phyloP scores from a whole-genome alignment of 2,329 filamentous ascomycete species.

The Lasiodiplodia hormozganensis region DNA sequence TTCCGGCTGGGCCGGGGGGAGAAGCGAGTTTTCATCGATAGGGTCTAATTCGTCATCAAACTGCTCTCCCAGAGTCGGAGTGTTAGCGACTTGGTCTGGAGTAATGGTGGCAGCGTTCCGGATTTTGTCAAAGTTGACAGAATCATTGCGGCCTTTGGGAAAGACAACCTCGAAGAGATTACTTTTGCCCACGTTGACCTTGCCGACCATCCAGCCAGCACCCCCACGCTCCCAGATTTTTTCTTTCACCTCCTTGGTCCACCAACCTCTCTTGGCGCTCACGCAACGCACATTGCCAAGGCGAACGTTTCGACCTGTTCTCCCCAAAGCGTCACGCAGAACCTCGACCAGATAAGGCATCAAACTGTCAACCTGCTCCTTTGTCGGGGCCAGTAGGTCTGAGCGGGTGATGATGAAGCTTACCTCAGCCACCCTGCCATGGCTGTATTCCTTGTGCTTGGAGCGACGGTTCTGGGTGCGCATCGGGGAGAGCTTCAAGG shows the following conservation, averaged over 20 bases:
- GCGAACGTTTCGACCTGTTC: conserved; percentile 72
- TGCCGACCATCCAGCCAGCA: conserved; percentile 95
- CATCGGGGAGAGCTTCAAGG: conserved; percentile 74
- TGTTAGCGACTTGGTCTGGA: conserved; percentile 36
- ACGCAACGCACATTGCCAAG: conserved; percentile 87
- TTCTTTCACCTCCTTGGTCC: conserved; percentile 85
- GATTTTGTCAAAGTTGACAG: conserved; percentile 42
- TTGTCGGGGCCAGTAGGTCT: conserved; percentile 83
- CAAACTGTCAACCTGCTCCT: conserved; percentile 81
- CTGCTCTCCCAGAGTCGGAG: background rate
- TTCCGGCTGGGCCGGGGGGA: conserved; percentile 78
- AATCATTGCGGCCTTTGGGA: conserved; percentile 67
- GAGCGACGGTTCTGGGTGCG: conserved; percentile 83
- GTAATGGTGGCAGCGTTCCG: conserved; percentile 37
- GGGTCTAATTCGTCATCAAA: background rate
- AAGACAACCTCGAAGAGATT: conserved; percentile 87
- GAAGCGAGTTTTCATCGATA: conserved; percentile 55
- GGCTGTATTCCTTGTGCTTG: conserved; percentile 68
- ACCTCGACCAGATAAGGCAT: conserved; percentile 85
- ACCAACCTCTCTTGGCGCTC: conserved; percentile 86
- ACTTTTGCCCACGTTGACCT: conserved; percentile 97
- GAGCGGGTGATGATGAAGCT: conserved; percentile 91
- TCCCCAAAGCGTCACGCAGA: conserved; percentile 76
- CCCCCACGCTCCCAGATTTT: conserved; percentile 85
- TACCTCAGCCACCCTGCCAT: conserved; percentile 75